A percentile compares a stretch with the other conserved stretches of the same genome.
Evolutionary conservation across 2,329 filamentous ascomycete species (phyloP).

Genomic region (Diaporthe australafricana): DNA sequence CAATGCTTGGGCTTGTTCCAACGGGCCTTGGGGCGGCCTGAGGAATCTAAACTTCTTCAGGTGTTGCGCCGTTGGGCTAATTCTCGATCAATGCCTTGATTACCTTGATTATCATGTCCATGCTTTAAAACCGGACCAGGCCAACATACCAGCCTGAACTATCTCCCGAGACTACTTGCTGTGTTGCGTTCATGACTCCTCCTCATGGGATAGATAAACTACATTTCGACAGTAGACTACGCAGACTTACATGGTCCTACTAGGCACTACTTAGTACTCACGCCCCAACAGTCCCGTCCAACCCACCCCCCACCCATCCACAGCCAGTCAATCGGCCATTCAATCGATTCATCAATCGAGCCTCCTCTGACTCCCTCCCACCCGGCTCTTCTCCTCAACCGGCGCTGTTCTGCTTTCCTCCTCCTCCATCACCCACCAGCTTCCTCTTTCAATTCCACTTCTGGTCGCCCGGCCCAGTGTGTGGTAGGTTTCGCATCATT

Average conservation of each 20-base stretch:
- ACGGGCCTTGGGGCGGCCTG: neutral
- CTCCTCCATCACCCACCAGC: slow-evolving; percentile 35
- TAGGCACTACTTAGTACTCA: neutral
- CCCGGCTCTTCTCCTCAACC: slow-evolving; percentile 15
- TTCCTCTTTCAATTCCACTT: neutral
- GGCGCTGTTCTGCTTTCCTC: slow-evolving; percentile 35
- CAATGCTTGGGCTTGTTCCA: no score
- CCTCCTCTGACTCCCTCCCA: slow-evolving; percentile 22
- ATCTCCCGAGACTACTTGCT: neutral
- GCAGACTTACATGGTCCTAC: neutral
- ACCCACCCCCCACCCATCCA: neutral
- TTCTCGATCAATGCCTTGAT: slow-evolving; percentile 10
- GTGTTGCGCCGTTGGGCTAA: neutral
- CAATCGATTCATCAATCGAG: slow-evolving; percentile 21
- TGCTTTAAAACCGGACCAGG: neutral
- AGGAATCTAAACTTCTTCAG: slow-evolving; percentile 8
- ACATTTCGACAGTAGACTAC: neutral
- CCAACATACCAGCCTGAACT: neutral
- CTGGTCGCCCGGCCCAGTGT: slow-evolving; percentile 6
- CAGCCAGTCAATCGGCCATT: neutral
- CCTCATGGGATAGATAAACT: neutral
- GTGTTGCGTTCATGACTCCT: slow-evolving; percentile 11
- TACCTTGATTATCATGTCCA: slow-evolving; percentile 8
- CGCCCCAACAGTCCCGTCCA: neutral
- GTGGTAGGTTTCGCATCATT: slow-evolving; percentile 12